Evolutionary conservation across 352 stramenopile genomes (phyloP), one percentile per base, ranked within the genome.

Genomic region (Lagenidium sp.): DNA sequence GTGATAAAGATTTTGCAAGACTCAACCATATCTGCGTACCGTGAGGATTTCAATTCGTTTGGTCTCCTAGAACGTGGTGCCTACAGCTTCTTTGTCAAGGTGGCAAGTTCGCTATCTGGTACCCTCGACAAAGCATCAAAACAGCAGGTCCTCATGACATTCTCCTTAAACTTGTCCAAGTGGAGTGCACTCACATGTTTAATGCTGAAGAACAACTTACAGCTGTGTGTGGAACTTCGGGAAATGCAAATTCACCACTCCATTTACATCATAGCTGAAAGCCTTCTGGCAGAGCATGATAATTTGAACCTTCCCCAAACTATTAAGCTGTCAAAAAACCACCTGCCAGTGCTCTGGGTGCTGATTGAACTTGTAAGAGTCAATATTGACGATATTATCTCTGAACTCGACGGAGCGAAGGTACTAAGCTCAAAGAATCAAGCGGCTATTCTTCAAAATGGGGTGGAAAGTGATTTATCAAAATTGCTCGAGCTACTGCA

Each of bases 31-130:
- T 22, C 42, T 2, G 58, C 39, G 3, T 84, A 70, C 46, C 58
- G 60, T 13, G 64, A 78, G 15, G 60, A 79, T 29, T 44, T 91
- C 8, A 67, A 72, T 21, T 49, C 54, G 1, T 80, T 73, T 35
- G 75, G 75, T 28, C 30, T 91, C 4, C 58, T 91, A 19, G 78
- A 91, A 30, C 56, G 75, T 24, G 75, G 70, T 1, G 37, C 86
- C 13, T 85, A 83, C 39, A 35, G 53, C 30, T 63, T 66, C 38
- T 42, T 89, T 18, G 51, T 63, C 10, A 68, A 79, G 31, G 63
- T 85, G 41, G 52, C 73, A 28, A 70, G 59, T 25, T 62, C 51
- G 1, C 44, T 85, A 7, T 60, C 34, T 16, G 45, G 22, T 21
- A 13, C 20, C 23, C 16, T 61, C 12, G n/a, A 41, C 6, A 20